Evolutionary conservation across 2,329 filamentous ascomycete genomes (phyloP).

Genomic region (Arthrobotrys entomopaga): DNA sequence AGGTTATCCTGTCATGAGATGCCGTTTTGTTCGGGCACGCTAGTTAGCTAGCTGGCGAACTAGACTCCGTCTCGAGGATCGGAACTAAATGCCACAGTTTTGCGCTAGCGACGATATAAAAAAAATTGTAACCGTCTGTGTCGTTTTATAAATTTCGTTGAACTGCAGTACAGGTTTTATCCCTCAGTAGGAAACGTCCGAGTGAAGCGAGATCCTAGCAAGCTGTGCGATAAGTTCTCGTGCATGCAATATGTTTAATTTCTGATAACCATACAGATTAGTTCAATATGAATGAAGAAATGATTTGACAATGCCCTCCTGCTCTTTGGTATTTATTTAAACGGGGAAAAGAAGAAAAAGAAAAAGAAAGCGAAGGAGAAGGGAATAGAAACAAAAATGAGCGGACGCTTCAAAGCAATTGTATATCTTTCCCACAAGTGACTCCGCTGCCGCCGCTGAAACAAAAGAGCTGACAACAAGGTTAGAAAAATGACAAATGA

Average conservation of each 20-base stretch:
- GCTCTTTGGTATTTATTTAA: background rate
- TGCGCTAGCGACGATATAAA: conserved; percentile 12
- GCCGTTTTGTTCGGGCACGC: background rate
- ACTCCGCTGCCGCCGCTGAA: conserved; percentile 23
- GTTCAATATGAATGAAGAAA: background rate
- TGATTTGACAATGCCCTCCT: conserved; percentile 1
- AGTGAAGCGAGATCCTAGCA: background rate
- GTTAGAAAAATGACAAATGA: conserved; percentile 7
- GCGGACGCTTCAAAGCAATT: conserved; percentile 14
- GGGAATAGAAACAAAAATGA: conserved; percentile 4
- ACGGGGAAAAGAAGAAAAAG: background rate
- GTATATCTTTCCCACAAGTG: conserved; percentile 3
- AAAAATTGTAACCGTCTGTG: conserved; percentile 10
- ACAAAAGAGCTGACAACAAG: conserved; percentile 7
- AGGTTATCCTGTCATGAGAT: background rate
- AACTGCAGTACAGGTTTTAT: conserved; percentile 5
- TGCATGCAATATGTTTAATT: conserved; percentile 1
- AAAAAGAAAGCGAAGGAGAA: background rate
- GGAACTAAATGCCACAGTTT: background rate
- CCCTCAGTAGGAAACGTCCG: background rate
- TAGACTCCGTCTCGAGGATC: conserved; percentile 10
- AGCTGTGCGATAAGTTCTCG: background rate
- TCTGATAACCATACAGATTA: conserved; percentile 1
- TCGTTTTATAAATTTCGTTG: conserved; percentile 26
- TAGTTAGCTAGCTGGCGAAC: background rate